These are phyloP conservation scores for Colletotrichum cereale DNA, from an alignment of 2,329 filamentous ascomycete genomes.

Conservation along the genomic window DNA sequence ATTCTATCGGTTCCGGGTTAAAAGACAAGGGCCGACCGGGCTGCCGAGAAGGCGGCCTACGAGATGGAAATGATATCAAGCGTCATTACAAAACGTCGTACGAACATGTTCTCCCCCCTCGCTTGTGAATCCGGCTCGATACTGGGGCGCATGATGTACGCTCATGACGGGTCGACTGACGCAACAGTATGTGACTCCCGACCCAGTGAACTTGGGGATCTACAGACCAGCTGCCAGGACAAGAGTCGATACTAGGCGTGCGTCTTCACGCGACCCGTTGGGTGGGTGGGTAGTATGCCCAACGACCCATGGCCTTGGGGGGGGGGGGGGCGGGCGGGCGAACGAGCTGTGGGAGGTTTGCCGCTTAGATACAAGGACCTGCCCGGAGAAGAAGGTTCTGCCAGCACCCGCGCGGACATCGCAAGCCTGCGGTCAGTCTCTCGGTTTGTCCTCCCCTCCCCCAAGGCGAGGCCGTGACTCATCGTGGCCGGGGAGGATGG, in stretches of 20 bases:
- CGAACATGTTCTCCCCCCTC: neutral
- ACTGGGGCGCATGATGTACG: neutral
- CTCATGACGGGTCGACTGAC: neutral
- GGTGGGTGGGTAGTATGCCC: too few species aligned
- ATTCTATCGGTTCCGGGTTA: neutral
- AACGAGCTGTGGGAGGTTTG: too few species aligned
- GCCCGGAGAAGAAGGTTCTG: too few species aligned
- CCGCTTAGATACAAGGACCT: too few species aligned
- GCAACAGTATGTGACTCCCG: neutral
- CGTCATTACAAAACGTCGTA: neutral
- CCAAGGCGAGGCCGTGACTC: neutral
- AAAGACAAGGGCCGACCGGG: constrained; percentile 12
- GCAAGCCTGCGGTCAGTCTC: too few species aligned
- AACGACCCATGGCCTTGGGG: too few species aligned
- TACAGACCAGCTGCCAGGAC: neutral
- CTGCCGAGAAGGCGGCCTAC: constrained; percentile 4
- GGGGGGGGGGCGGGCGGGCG: too few species aligned
- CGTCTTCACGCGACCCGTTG: neutral
- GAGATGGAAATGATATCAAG: constrained; percentile 27
- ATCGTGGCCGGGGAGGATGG: neutral
- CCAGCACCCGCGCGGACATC: too few species aligned
- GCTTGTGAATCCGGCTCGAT: neutral
- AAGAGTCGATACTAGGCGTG: neutral
- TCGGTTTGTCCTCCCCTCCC: too few species aligned
- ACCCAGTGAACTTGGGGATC: neutral